A percentile compares a stretch with the other conserved stretches of the same genome.
Conservation (phyloP, 1,139 yeast genomes). For the Nadsonia commutata region DNA sequence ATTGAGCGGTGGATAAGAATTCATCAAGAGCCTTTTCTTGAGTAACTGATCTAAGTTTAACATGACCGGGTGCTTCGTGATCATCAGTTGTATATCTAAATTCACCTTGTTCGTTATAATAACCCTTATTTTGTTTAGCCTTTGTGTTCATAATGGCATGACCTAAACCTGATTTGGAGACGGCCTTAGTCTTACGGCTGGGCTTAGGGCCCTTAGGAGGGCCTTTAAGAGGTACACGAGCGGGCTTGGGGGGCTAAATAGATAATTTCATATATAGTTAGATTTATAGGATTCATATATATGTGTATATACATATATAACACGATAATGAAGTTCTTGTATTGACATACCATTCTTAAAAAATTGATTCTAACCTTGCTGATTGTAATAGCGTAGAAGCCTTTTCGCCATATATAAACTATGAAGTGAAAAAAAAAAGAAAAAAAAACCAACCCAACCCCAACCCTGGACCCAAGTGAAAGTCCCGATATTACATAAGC, state of each 20-base stretch:
- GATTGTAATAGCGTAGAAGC: too few species aligned
- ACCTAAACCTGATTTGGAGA: slow-evolving; percentile 75
- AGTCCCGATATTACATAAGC: too few species aligned
- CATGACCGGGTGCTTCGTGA: slow-evolving; percentile 64
- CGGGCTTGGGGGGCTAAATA: background rate
- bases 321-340: too few species aligned
- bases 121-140: slow-evolving; percentile 32
- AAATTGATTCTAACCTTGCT: too few species aligned
- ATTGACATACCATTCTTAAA: too few species aligned
- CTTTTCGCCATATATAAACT: too few species aligned
- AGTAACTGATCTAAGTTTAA: slow-evolving; percentile 79
- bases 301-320: too few species aligned
- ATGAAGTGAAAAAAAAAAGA: too few species aligned
- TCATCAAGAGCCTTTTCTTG: slow-evolving; percentile 92
- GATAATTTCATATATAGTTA: background rate
- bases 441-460: too few species aligned
- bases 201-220: slow-evolving; percentile 63
- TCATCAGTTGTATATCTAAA: slow-evolving; percentile 23
- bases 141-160: slow-evolving; percentile 66
- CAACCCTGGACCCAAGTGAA: too few species aligned
- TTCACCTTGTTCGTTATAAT: slow-evolving; percentile 61
- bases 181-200: slow-evolving; percentile 52
- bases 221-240: slow-evolving; percentile 2
- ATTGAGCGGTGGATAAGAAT: slow-evolving; percentile 83
- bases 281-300: background rate